Conservation (phyloP, 2,329 filamentous ascomycete genomes). For the Camillea tinctor region DNA sequence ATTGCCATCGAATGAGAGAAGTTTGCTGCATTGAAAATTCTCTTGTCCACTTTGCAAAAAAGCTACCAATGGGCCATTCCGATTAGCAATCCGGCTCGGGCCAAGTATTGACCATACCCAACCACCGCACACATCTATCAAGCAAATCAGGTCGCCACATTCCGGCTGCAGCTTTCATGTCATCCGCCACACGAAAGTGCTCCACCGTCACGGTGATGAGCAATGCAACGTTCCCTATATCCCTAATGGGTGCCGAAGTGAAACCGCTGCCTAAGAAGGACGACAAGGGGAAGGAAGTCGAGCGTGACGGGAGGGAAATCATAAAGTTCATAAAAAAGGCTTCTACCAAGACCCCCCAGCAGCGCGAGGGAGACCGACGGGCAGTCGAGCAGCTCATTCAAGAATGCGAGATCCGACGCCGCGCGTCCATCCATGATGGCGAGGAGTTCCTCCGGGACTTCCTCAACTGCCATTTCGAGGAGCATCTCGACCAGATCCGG, state of each 20-base stretch:
- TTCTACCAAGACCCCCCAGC: neutral
- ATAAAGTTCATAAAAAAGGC: neutral
- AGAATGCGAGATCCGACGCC: slow-evolving; percentile 1
- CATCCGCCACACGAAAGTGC: neutral
- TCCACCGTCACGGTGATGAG: neutral
- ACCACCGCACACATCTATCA: neutral
- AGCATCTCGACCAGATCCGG: slow-evolving; percentile 12
- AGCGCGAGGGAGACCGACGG: neutral
- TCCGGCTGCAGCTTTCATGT: neutral
- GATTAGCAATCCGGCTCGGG: neutral
- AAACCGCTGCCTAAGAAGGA: neutral
- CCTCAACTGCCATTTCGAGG: slow-evolving; percentile 13
- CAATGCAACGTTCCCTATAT: neutral
- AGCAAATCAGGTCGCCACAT: neutral
- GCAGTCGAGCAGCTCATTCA: neutral
- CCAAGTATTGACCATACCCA: neutral
- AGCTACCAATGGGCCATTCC: neutral
- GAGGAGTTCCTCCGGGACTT: slow-evolving; percentile 18
- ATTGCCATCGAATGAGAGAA: neutral
- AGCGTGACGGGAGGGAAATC: neutral
- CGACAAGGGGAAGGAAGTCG: neutral
- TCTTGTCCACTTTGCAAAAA: neutral
- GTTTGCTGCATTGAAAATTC: neutral
- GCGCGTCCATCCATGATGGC: slow-evolving; percentile 6
- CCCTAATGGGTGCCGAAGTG: neutral